Evolutionary conservation across 352 stramenopile species (phyloP).

Genomic region (Pythium aristosporum): DNA sequence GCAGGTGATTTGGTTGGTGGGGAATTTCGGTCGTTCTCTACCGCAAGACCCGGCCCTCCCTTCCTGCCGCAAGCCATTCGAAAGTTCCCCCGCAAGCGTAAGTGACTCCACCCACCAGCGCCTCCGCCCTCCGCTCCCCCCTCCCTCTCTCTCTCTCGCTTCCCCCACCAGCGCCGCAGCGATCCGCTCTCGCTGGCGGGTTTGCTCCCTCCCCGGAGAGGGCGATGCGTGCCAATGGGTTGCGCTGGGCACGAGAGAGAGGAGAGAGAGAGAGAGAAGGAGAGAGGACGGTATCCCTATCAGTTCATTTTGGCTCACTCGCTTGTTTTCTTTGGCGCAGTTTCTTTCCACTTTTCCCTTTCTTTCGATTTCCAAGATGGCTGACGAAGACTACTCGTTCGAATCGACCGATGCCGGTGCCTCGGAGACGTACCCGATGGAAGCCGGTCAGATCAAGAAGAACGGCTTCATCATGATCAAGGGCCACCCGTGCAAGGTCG

Average conservation of each 20-base stretch:
- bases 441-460: conserved; percentile 99
- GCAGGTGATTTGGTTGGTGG: conserved; percentile 35
- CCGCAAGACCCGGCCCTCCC: neutral
- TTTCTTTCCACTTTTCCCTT: conserved; percentile 15
- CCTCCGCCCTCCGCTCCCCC: neutral
- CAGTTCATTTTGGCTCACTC: neutral
- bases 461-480: conserved; percentile 99
- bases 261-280: neutral
- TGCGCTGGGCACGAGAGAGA: too few species aligned
- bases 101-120: conserved; percentile 5
- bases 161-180: neutral
- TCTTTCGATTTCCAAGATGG: conserved; percentile 30
- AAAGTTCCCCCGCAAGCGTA: conserved; percentile 37
- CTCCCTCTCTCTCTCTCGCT: neutral
- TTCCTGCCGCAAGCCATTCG: conserved; percentile 26
- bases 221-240: neutral
- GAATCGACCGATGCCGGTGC: conserved; percentile 96
- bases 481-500: conserved; percentile 98
- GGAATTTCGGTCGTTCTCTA: conserved; percentile 29
- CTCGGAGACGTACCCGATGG: conserved; percentile 96
- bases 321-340: conserved; percentile 4
- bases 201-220: conserved; percentile 1
- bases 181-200: neutral
- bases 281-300: neutral
- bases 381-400: conserved; percentile 85